These are phyloP conservation scores for Cylindricascospora bacillispora DNA, from an alignment of 1,139 yeast species.

Conservation along the genomic window DNA sequence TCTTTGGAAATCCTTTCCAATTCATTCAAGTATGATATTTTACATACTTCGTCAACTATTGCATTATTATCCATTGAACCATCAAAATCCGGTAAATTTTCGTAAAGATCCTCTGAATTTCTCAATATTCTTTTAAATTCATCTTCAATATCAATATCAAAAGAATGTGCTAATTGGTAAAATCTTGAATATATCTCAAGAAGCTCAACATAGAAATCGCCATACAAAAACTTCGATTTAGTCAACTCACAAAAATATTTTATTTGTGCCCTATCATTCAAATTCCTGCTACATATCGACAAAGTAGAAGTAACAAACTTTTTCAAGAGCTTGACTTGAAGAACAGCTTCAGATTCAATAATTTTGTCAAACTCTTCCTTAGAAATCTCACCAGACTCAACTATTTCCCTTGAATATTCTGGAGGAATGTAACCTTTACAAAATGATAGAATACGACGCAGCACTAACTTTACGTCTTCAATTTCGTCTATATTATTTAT, in stretches of 20 bases:
- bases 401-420: constrained; percentile 21
- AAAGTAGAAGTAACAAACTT: constrained; percentile 35
- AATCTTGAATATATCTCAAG: constrained; percentile 13
- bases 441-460: constrained; percentile 55
- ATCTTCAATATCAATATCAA: constrained; percentile 43
- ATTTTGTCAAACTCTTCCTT: constrained; percentile 35
- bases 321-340: constrained; percentile 26
- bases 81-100: constrained; percentile 11
- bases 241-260: constrained; percentile 9
- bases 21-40: constrained; percentile 28
- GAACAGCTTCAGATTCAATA: constrained; percentile 21
- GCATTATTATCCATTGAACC: constrained; percentile 12
- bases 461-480: constrained; percentile 33
- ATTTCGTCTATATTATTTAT: constrained; percentile 30
- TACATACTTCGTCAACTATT: constrained; percentile 26
- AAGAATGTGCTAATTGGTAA: constrained; percentile 14
- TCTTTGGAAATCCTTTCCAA: constrained; percentile 20
- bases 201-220: constrained; percentile 17
- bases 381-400: constrained; percentile 10
- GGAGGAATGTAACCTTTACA: constrained; percentile 55
- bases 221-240: constrained; percentile 2
- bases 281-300: constrained; percentile 28
- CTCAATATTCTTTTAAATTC: constrained; percentile 27
- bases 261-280: constrained; percentile 9
- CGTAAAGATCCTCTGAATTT: constrained; percentile 18